Evolutionary conservation across 495 filamentous ascomycete species (phyloP).

Genomic region (Thozetella sp.): DNA sequence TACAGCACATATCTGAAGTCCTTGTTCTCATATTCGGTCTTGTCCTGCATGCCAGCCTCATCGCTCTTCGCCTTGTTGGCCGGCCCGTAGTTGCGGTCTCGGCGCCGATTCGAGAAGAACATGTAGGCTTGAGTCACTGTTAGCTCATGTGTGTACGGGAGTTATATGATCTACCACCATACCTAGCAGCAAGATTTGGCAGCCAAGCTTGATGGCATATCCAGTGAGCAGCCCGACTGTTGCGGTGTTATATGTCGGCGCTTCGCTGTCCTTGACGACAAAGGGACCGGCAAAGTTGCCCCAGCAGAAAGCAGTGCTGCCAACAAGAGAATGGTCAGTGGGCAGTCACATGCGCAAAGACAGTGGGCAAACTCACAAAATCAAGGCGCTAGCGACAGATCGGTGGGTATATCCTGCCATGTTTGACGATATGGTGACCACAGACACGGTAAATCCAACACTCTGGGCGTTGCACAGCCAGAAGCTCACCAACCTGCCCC

Average conservation of each 20-base stretch:
- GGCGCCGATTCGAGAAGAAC: neutral
- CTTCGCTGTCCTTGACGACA: slow-evolving; percentile 7
- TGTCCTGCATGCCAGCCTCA: slow-evolving; percentile 11
- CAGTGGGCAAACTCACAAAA: slow-evolving; percentile 11
- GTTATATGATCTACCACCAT: too few species aligned
- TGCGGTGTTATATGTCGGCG: slow-evolving; percentile 4
- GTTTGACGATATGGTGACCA: slow-evolving; percentile 8
- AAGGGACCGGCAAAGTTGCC: slow-evolving; percentile 11
- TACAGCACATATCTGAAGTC: slow-evolving; percentile 11
- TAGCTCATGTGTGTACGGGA: too few species aligned
- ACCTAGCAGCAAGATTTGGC: slow-evolving; percentile 6
- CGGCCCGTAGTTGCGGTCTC: neutral
- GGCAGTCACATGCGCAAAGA: too few species aligned
- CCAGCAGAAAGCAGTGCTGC: slow-evolving; percentile 11
- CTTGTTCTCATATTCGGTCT: slow-evolving; percentile 12
- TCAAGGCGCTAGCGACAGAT: slow-evolving; percentile 8
- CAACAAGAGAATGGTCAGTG: neutral
- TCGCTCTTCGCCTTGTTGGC: slow-evolving; percentile 8
- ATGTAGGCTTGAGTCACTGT: neutral
- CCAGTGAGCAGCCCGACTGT: slow-evolving; percentile 7
- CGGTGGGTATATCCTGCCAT: slow-evolving; percentile 13
- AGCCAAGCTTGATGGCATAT: slow-evolving; percentile 7
- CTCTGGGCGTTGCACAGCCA: slow-evolving; percentile 10
- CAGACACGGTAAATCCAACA: slow-evolving; percentile 9
- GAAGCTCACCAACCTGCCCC: slow-evolving; percentile 9